These are phyloP conservation scores for Microthyrium microscopicum DNA, from an alignment of 2,329 filamentous ascomycete genomes.

Conservation along the genomic window DNA sequence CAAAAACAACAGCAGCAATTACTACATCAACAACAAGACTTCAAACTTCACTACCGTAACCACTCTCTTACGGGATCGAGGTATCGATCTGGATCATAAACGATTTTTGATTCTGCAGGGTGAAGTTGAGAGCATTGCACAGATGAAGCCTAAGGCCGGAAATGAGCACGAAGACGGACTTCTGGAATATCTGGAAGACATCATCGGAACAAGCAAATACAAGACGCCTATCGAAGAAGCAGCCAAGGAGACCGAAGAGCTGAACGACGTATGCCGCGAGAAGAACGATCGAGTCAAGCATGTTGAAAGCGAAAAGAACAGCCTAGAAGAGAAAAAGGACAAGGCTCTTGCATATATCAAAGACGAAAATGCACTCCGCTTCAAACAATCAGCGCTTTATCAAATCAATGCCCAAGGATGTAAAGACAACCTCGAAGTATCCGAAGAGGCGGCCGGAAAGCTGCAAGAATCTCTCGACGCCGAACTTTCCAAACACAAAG, in stretches of 20 bases:
- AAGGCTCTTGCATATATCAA: constrained; percentile 76
- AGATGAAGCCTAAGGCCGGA: constrained; percentile 94
- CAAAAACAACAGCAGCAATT: constrained; percentile 96
- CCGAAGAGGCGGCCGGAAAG: constrained; percentile 76
- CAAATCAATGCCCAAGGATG: constrained; percentile 84
- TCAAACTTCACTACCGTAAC: constrained; percentile 91
- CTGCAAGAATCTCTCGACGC: constrained; percentile 74
- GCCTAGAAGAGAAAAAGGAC: constrained; percentile 91
- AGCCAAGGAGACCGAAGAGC: constrained; percentile 69
- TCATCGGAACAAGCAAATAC: constrained; percentile 97
- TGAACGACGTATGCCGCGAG: constrained; percentile 90
- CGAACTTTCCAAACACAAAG: constrained; percentile 83
- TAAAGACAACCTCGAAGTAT: constrained; percentile 73
- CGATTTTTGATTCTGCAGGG: constrained; percentile 94
- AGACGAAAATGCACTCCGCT: constrained; percentile 81
- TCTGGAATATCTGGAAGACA: constrained; percentile 92
- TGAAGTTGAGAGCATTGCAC: constrained; percentile 95
- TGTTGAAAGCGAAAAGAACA: constrained; percentile 91
- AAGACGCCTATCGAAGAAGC: constrained; percentile 94
- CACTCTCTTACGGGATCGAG: constrained; percentile 66
- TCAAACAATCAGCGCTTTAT: constrained; percentile 83
- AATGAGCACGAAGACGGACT: constrained; percentile 94
- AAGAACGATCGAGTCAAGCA: constrained; percentile 93
- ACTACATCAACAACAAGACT: constrained; percentile 82
- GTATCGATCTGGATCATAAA: constrained; percentile 94